These are phyloP conservation scores for Apiospora kogelbergensis DNA, from an alignment of 2,329 filamentous ascomycete genomes.

Conservation along the genomic window DNA sequence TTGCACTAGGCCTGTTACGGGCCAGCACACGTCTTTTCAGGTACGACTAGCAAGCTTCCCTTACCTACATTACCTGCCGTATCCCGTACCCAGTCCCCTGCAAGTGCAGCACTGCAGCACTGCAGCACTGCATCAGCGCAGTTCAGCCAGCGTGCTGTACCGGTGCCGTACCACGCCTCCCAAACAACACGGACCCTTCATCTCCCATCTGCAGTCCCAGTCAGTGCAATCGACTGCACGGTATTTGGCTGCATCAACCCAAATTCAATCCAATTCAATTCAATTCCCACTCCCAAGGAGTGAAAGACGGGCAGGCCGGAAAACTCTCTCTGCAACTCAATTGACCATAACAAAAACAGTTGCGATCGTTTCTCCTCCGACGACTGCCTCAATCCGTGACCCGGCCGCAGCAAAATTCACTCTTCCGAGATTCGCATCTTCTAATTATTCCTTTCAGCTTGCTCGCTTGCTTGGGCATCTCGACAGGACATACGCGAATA, in stretches of 20 bases:
- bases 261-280: not conserved
- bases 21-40: not conserved
- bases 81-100: not conserved
- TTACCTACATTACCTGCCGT: not conserved
- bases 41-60: conserved; percentile 4
- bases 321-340: not conserved
- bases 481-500: not conserved
- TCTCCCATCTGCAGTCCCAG: not conserved
- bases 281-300: not conserved
- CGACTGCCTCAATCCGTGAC: not conserved
- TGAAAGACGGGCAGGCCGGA: not conserved
- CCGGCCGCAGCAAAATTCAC: not conserved
- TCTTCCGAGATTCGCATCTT: not conserved
- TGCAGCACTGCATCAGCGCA: not conserved
- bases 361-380: not conserved
- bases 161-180: not conserved
- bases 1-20: not conserved
- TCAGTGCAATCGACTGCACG: not conserved
- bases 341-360: conserved; percentile 1
- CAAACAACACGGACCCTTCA: conserved; percentile 5
- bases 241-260: not conserved
- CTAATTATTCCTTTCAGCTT: not conserved
- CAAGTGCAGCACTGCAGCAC: not conserved
- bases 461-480: not conserved
- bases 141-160: not conserved